Evolutionary conservation across 2,329 filamentous ascomycete genomes (phyloP), one percentile per base, ranked within the genome.

Genomic region (Trichophyton mentagrophytes): DNA sequence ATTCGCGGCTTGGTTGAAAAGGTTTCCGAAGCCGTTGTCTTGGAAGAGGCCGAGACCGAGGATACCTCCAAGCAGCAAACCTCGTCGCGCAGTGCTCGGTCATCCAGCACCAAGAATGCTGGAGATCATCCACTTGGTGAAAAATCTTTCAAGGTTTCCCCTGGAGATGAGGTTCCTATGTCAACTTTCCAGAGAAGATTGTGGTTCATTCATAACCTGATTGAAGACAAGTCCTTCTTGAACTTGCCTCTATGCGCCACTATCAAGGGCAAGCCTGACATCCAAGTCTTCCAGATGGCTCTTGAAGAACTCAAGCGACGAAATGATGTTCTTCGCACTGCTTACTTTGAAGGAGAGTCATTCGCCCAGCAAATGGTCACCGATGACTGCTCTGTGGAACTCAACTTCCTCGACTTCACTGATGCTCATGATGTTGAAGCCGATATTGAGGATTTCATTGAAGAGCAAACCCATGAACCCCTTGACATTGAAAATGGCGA

Each of bases 181-280:
- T 69, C 68, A 0, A 65, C 64, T 51, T 68, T 63, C 60, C 66
- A 68, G 58, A 64, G 64, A 36, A 63, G 67, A 46, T 38, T 67
- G 5, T 68, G 66, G 66, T 67, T 66, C 51, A 58, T 67, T n/a
- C 66, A 68, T 55, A 66, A 68, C 40, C 57, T 67, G 22, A 49
- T 66, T 7, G 62, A 65, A 40, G 66, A 68, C 60, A 64, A 63
- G 40, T 63, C 63, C 3, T 62, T 64, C 33, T 61, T 67, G 38
- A 68, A 68, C 62, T 59, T 68, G 6, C 64, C 64, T 13, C 59
- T 64, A 30, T 55, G 61, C 38, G 60, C 62, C 51, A 63, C 61
- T 53, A 59, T 68, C 13, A 61, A 62, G 13, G 66, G 66, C 42
- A 62, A 42, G 13, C 63, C 64, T 11, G 55, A 63, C 33, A 40